Evolutionary conservation across 2,329 filamentous ascomycete genomes (phyloP).

Genomic region (Ophiostoma sp.): DNA sequence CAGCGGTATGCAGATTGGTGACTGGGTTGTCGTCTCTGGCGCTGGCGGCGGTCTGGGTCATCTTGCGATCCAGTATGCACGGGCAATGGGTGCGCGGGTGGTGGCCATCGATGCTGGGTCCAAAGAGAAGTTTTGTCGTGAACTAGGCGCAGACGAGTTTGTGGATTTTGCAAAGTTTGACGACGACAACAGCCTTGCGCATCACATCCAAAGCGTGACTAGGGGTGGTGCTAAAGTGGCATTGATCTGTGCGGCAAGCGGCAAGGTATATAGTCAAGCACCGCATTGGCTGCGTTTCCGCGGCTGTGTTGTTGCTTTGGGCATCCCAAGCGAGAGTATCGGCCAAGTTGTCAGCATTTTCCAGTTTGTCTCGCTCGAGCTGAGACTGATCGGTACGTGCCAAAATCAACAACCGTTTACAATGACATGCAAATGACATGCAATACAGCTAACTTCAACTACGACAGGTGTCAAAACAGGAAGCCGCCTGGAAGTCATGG

Average conservation of each 20-base stretch:
- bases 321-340: background rate
- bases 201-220: background rate
- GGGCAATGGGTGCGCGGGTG: constrained; percentile 28
- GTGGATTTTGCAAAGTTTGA: constrained; percentile 55
- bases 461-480: constrained; percentile 3
- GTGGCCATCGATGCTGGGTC: constrained; percentile 28
- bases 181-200: background rate
- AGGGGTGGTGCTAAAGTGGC: background rate
- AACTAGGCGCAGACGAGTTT: constrained; percentile 29
- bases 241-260: background rate
- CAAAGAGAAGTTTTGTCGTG: constrained; percentile 25
- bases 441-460: background rate
- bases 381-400: background rate
- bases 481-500: background rate
- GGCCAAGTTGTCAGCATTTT: background rate
- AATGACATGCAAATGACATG: no score
- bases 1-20: constrained; percentile 23
- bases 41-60: constrained; percentile 40
- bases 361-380: background rate
- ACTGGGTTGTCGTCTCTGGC: constrained; percentile 28
- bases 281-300: background rate
- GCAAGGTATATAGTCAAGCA: background rate
- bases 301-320: background rate
- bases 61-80: constrained; percentile 30
- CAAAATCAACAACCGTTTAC: no score